Evolutionary conservation across 192 early-diverging fungal species (phyloP).

Genomic region (Lobosporangium transversale): DNA sequence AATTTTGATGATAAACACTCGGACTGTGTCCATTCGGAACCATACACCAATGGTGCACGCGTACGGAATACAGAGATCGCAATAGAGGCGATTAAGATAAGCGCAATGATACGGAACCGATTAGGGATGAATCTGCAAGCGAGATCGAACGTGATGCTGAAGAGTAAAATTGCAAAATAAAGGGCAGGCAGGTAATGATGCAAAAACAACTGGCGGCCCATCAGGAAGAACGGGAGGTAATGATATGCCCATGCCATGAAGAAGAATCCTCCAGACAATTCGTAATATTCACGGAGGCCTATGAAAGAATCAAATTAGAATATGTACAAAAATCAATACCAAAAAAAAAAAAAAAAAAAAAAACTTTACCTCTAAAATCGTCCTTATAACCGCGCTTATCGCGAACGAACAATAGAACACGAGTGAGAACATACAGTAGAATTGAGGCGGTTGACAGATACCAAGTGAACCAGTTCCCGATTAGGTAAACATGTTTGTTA

Average conservation of each 20-base stretch:
- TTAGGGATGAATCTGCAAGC: constrained; percentile 69
- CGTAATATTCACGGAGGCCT: constrained; percentile 60
- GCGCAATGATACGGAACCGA: constrained; percentile 59
- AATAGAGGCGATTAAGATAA: constrained; percentile 58
- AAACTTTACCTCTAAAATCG: constrained; percentile 35
- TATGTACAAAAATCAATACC: constrained; percentile 48
- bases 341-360: constrained; percentile 52
- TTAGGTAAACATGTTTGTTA: constrained; percentile 83
- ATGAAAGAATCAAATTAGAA: constrained; percentile 58
- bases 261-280: constrained; percentile 71
- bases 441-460: constrained; percentile 75
- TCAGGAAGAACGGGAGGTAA: constrained; percentile 89
- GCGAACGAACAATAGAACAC: constrained; percentile 61
- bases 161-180: constrained; percentile 83
- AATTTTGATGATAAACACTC: constrained; percentile 83
- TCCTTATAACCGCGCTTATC: constrained; percentile 66
- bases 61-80: constrained; percentile 70
- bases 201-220: constrained; percentile 90
- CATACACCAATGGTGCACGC: constrained; percentile 89
- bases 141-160: constrained; percentile 80
- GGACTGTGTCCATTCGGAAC: constrained; percentile 75
- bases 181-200: constrained; percentile 97
- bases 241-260: constrained; percentile 84
- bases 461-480: constrained; percentile 92
- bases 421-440: constrained; percentile 66